These are phyloP conservation scores for Fusarium succisae DNA, from an alignment of 2,329 filamentous ascomycete genomes.

Conservation along the genomic window DNA sequence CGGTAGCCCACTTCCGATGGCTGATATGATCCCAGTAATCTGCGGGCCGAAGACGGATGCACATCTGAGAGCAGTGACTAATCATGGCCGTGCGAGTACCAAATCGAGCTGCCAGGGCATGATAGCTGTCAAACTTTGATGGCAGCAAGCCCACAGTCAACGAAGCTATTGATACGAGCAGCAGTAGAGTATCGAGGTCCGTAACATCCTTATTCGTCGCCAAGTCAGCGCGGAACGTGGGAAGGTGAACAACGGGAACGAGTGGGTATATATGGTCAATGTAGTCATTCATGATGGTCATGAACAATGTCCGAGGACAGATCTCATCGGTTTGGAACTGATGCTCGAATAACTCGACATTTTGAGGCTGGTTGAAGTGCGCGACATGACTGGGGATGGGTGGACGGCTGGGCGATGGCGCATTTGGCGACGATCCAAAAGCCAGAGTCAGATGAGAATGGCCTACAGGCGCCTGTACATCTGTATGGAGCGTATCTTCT, in stretches of 20 bases:
- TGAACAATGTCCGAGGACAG: not conserved
- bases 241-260: not conserved
- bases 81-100: not conserved
- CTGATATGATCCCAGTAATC: constrained; percentile 13
- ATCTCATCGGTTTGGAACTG: not conserved
- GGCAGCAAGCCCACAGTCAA: not conserved
- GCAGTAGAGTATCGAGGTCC: not conserved
- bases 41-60: not conserved
- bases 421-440: not conserved
- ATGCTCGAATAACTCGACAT: not conserved
- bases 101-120: not conserved
- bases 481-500: fast-evolving
- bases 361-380: not conserved
- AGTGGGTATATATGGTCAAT: not conserved
- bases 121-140: not conserved
- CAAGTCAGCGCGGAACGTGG: not conserved
- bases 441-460: not conserved
- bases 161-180: not conserved
- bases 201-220: not conserved
- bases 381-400: not conserved
- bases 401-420: not conserved
- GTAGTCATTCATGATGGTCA: not conserved
- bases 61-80: not conserved
- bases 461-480: fast-evolving
- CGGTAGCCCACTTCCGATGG: not conserved